These are phyloP conservation scores for Parachlorella kessleri DNA, from an alignment of 139 green algal genomes.

Conservation along the genomic window DNA sequence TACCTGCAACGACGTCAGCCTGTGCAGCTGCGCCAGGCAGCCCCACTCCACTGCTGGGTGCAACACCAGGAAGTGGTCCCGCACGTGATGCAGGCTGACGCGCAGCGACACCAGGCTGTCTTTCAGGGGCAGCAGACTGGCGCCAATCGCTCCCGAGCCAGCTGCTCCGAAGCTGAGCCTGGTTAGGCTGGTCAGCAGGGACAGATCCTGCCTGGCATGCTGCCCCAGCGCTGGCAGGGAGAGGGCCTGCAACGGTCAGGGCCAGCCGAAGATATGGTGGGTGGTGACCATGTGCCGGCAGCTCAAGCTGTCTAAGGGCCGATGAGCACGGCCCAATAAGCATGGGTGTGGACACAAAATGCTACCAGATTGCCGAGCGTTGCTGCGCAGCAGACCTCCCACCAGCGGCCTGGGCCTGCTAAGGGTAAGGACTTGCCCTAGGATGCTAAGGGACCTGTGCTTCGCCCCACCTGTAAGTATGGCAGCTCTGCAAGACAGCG, in stretches of 20 bases:
- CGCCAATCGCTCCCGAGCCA: background rate
- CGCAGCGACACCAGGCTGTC: background rate
- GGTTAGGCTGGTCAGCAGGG: background rate
- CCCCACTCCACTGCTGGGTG: background rate
- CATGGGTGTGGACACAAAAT: too few relatives aligned
- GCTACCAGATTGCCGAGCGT: too few relatives aligned
- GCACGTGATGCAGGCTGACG: background rate
- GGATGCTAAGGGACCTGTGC: too few relatives aligned
- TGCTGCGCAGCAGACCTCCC: too few relatives aligned
- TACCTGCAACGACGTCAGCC: background rate
- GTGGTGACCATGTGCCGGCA: too few relatives aligned
- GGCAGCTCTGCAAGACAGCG: too few relatives aligned
- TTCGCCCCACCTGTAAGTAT: too few relatives aligned
- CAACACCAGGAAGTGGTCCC: background rate
- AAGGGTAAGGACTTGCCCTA: too few relatives aligned
- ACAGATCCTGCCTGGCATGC: background rate
- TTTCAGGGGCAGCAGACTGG: background rate
- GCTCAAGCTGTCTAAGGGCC: too few relatives aligned
- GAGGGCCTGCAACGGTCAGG: background rate
- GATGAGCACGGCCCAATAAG: too few relatives aligned
- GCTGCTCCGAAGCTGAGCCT: background rate
- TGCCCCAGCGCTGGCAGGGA: background rate
- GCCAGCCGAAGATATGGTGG: too few relatives aligned
- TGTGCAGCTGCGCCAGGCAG: background rate
- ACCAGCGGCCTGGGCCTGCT: too few relatives aligned